A percentile compares a stretch with the other conserved stretches of the same genome.
phyloP scores from a whole-genome alignment of 331 rosid species.

The Telfairia occidentalis region DNA sequence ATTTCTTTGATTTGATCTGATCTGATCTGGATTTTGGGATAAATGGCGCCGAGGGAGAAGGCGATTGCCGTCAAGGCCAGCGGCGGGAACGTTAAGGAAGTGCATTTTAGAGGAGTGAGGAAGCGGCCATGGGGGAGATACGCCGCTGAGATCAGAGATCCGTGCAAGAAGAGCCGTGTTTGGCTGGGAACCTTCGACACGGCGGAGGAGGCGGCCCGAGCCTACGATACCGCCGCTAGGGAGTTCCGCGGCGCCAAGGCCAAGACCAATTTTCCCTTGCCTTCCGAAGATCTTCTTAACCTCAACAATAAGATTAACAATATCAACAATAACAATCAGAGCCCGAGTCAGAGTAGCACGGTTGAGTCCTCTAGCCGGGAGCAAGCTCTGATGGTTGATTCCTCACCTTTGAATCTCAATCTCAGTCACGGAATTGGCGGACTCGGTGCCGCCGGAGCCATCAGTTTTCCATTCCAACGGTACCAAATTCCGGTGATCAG shows the following conservation, averaged over 20 bases:
- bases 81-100: conserved; percentile 42
- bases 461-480: conserved; percentile 55
- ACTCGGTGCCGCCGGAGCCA: conserved; percentile 14
- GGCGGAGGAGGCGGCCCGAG: conserved; percentile 88
- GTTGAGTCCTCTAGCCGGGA: conserved; percentile 92
- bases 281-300: conserved; percentile 17
- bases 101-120: conserved; percentile 88
- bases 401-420: conserved; percentile 61
- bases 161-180: conserved; percentile 89
- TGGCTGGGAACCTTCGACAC: conserved; percentile 98
- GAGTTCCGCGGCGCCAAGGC: conserved; percentile 93
- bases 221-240: conserved; percentile 83
- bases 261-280: conserved; percentile 62
- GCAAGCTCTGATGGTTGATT: conserved; percentile 46
- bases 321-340: conserved; percentile 20
- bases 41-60: conserved; percentile 76
- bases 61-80: conserved; percentile 12
- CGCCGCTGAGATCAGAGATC: conserved; percentile 97
- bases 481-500: conserved; percentile 20
- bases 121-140: conserved; percentile 99
- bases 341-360: conserved; percentile 95
- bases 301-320: background rate
- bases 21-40: background rate
- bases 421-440: conserved; percentile 22
- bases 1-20: background rate